Conservation (phyloP, 2,329 filamentous ascomycete species). For the Biscogniauxia marginata region DNA sequence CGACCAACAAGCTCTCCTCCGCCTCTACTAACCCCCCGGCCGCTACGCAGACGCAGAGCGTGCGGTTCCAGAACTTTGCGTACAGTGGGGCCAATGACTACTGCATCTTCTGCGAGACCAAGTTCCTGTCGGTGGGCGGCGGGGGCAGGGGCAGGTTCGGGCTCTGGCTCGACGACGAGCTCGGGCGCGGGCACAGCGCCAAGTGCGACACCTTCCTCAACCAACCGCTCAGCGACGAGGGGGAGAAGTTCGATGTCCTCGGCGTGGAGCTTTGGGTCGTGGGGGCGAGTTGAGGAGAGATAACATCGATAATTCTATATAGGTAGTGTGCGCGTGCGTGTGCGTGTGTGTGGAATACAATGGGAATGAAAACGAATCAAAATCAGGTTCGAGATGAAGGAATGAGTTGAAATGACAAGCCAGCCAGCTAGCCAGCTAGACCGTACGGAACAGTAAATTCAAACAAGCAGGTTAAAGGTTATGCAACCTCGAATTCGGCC, state of each 20-base stretch:
- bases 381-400: no score
- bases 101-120: constrained; percentile 86
- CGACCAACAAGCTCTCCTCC: constrained; percentile 22
- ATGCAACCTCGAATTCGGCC: no score
- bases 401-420: no score
- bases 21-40: constrained; percentile 14
- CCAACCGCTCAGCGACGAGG: constrained; percentile 88
- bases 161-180: constrained; percentile 84
- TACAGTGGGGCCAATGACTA: constrained; percentile 97
- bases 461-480: no score
- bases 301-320: no score
- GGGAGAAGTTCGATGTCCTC: constrained; percentile 85
- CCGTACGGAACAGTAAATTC: no score
- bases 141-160: constrained; percentile 89
- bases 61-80: constrained; percentile 95
- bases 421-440: no score
- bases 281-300: constrained; percentile 45
- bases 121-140: constrained; percentile 70
- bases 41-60: constrained; percentile 60
- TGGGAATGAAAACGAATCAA: no score
- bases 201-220: constrained; percentile 92
- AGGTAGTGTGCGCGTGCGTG: no score
- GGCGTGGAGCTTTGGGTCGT: constrained; percentile 94
- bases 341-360: no score
- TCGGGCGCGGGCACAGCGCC: constrained; percentile 81